Base-by-base conservation (phyloP, 2,329 filamentous ascomycete species). In the Lojkania enalia region DNA sequence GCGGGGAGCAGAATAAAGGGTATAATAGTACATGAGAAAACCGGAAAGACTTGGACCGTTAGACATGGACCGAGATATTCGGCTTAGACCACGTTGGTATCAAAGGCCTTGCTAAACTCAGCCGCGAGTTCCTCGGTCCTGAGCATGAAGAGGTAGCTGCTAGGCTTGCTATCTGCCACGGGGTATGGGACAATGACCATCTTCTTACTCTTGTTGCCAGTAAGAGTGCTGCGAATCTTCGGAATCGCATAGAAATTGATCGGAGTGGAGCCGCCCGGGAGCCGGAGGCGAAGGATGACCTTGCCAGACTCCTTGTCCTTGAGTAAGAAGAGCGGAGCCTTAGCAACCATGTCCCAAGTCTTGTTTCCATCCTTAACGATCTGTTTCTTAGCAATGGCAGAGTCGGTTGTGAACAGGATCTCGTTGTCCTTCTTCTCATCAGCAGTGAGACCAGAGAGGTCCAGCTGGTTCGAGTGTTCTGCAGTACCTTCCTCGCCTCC, bases 301-400 rank as follows among this genome's bases (percentile, higher is more conserved):
- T 61, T 65, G 30, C 58, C 61, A 16, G 54, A 62, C 32, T 58
- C 50, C 42, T 70, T 70, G 48, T 67, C 60, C 49, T 65, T 66
- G 32, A 71, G 57, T 20, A 71, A 64, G 54, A 62, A 67, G 3
- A 71, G 47, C 2, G 62, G 61, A 11, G 66, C 68, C 20, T 58
- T 61, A 2, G 60, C 63, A 21, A 63, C 45, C 36, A 54, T 65
- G 19, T 60, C 55, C 66, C 66, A 71, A 1, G 48, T 46, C 45
- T 65, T 66, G 29, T 49, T 45, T 14, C 50, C 56, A 18, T 11
- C 16, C 11, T 21, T 9, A 20, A 7, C 9, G 19, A 61, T 51
- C 30, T 58, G 50, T 37, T 63, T 52, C 47, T 66, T 64, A 32
- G 58, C 59, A 27, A 68, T 46, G 14, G 59, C 57, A 12, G 50